Evolutionary conservation across 1,284 basidiomycete genomes (phyloP), one percentile per base, ranked within the genome.

Genomic region (Stereum hirsutum): DNA sequence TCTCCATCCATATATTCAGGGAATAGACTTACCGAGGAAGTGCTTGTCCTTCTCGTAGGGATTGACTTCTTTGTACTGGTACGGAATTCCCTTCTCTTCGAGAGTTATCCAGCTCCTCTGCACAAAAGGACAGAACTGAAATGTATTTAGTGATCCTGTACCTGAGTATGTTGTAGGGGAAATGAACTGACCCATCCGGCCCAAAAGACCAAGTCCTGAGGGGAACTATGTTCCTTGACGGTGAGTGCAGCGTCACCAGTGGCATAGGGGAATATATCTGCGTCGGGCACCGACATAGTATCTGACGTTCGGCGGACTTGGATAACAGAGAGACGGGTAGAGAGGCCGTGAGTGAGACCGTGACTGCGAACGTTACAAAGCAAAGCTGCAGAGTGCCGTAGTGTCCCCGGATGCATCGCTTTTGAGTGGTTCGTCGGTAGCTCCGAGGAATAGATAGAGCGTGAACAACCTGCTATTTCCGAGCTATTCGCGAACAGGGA

Each of bases 11-110:
- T n/a, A n/a, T n/a, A n/a, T n/a, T n/a, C n/a, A n/a, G n/a, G n/a
- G n/a, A n/a, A n/a, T n/a, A 5, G 27, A 45, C 64, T 17, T 41
- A 73, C 74, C 68, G 20, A 79, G 63, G 53, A 83, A 76, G 37
- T 75, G 67, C 25, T 72, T 63, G 47, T 81, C 80, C 53, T 84
- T 83, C 60, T 75, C 74, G 65, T 84, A 84, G 0, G 80, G 80
- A 54, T 85, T 83, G 17, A 81, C 72, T 55, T 84, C 75, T 48
- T 70, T 70, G 55, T 78, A 79, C 49, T 80, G 75, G 53, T 82
- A 82, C 2, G 72, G 72, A 25, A 81, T 74, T 0, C 69, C 69
- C 46, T 68, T 73, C 52, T 81, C 78, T 52, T 84, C 81, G n/a
- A 85, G 65, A 0, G 70, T 58, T 36, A 83, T 76, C 82, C 81